Base-by-base conservation (phyloP, 371 early-diverging fungal species). In the Fennellomyces sp. region DNA sequence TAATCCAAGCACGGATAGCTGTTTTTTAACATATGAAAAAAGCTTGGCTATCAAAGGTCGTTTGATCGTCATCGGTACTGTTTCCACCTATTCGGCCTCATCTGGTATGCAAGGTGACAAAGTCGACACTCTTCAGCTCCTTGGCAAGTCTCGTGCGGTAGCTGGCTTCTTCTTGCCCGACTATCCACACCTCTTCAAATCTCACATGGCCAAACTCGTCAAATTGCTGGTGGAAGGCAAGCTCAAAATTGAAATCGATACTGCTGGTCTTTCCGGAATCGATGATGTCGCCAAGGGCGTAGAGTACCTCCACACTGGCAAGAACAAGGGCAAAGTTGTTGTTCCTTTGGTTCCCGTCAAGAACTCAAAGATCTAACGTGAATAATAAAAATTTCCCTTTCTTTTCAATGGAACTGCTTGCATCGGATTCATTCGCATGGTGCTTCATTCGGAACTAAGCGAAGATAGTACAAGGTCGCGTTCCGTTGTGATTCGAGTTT, bases 21-120 rank as follows among this genome's bases (percentile, higher is more conserved):
- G 5, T 21, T 23, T 4, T 6, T 21, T 21, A 6, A 1, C 23
- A n/a, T n/a, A n/a, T n/a, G n/a, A 47, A 25, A 21, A 25, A 15
- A 27, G 72, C 45, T 64, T 85, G 50, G 82, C 83, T 17, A 63
- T 73, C 4, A 69, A 77, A 41, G 84, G 84, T 30, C 77, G 85
- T n/a, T 64, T 87, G 52, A 76, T 87, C 64, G 78, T 87, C 19
- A 84, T 87, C 58, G 87, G 87, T 33, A 78, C 80, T 52, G 64
- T 83, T 27, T 63, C 81, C 21, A 64, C 66, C 10, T 87, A 87
- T 60, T 63, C 69, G 35, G 52, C 36, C 42, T 48, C 54, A 2
- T 54, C 58, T 38, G 75, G 72, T 27, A 72, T 83, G 52, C 68
- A 72, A 52, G 71, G 70, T 27, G 82, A 85, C 63, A 59, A 69